Evolutionary conservation across 2,329 filamentous ascomycete genomes (phyloP).

Genomic region (Dothistroma pini): DNA sequence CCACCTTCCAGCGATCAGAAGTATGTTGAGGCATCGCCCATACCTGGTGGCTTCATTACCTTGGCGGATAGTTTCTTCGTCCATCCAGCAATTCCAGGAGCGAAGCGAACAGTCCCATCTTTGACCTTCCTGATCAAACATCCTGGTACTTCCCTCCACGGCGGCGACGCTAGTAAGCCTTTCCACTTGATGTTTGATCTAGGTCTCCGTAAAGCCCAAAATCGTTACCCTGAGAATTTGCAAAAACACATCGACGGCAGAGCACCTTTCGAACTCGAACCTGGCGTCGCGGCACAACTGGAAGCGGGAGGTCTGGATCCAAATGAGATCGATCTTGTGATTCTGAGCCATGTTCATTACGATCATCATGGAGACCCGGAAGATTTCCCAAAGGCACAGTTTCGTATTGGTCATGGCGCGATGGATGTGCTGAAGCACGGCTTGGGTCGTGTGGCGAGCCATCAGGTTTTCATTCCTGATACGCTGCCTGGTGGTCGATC

Average conservation of each 20-base stretch:
- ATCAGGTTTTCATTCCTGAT: constrained; percentile 44
- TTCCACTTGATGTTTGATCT: constrained; percentile 52
- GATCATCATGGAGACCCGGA: constrained; percentile 56
- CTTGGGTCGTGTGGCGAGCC: constrained; percentile 29
- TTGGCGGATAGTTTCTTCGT: constrained; percentile 31
- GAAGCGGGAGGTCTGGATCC: constrained; percentile 37
- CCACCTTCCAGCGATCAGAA: constrained; percentile 22
- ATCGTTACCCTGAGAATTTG: constrained; percentile 43
- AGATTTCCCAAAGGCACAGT: constrained; percentile 49
- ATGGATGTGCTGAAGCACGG: constrained; percentile 39
- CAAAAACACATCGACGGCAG: constrained; percentile 46
- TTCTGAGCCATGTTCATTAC: constrained; percentile 55
- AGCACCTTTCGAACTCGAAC: constrained; percentile 43
- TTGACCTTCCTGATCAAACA: constrained; percentile 53
- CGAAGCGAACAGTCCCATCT: constrained; percentile 50
- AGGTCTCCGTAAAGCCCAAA: constrained; percentile 47
- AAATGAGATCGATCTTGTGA: constrained; percentile 39
- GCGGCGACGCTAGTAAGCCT: constrained; percentile 21
- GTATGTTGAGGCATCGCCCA: constrained; percentile 32
- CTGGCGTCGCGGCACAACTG: constrained; percentile 44
- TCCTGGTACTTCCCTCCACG: constrained; percentile 28
- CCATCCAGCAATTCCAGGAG: constrained; percentile 38
- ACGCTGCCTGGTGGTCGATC: constrained; percentile 42
- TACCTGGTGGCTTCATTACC: constrained; percentile 33
- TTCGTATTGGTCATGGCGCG: constrained; percentile 51